Evolutionary conservation across 106 monocot species (phyloP).

Genomic region (Phalaenopsis equestris): DNA sequence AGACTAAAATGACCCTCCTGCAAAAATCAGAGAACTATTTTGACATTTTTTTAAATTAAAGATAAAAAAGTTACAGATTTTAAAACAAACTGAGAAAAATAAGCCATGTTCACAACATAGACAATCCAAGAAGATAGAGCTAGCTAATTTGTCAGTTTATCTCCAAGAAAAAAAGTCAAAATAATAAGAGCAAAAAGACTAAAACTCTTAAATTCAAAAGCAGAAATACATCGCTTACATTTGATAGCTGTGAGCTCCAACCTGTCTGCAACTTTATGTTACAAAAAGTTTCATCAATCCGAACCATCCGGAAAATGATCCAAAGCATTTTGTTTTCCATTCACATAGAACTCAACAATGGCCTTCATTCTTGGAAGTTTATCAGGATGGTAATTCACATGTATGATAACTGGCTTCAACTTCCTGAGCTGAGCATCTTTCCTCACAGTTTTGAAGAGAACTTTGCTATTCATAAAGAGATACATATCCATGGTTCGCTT

Average conservation of each 20-base stretch:
- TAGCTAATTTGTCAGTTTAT: not conserved
- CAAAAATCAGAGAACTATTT: too few species aligned
- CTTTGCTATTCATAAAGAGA: constrained; percentile 97
- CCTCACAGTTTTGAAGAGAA: constrained; percentile 83
- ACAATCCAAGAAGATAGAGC: too few species aligned
- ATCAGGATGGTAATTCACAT: constrained; percentile 77
- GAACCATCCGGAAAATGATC: constrained; percentile 76
- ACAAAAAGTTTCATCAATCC: constrained; percentile 7
- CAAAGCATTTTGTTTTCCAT: constrained; percentile 53
- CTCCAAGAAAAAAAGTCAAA: not conserved
- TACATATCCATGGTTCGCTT: constrained; percentile 92
- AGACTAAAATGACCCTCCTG: too few species aligned
- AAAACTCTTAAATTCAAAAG: not conserved
- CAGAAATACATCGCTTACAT: not conserved
- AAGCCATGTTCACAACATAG: not conserved
- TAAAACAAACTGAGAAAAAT: not conserved
- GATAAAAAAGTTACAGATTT: not conserved
- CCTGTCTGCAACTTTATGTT: not conserved
- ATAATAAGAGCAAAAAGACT: not conserved
- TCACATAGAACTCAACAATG: constrained; percentile 75
- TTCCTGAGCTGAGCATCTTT: constrained; percentile 42
- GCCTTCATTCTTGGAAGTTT: constrained; percentile 82
- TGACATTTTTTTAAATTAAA: too few species aligned
- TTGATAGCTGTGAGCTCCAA: not conserved
- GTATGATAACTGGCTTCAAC: constrained; percentile 65